phyloP scores from a whole-genome alignment of 371 early-diverging fungal genomes.

The Dichotomocladium elegans region DNA sequence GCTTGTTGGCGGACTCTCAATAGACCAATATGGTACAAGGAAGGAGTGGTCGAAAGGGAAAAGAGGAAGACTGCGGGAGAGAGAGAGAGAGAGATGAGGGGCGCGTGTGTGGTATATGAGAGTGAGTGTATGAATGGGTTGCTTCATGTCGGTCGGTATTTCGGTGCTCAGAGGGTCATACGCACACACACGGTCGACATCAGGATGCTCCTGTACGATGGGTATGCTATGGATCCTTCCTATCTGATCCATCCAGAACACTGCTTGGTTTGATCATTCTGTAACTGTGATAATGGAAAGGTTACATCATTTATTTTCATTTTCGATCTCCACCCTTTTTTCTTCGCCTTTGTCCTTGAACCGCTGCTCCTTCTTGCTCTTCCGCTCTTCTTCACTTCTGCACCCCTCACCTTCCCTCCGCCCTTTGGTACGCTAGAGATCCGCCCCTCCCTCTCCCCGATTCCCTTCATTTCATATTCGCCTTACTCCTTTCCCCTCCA shows the following conservation, averaged over 20 bases:
- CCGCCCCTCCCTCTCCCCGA: not conserved
- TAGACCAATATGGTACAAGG: no score
- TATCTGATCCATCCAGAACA: no score
- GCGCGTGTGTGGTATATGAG: no score
- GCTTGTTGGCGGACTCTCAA: no score
- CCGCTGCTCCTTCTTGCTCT: not conserved
- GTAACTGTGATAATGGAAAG: no score
- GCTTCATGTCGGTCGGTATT: not conserved
- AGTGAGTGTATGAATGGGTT: not conserved
- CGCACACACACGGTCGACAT: not conserved
- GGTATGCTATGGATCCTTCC: no score
- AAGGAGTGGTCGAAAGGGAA: no score
- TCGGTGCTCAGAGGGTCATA: not conserved
- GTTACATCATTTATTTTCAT: no score
- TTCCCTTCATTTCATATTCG: not conserved
- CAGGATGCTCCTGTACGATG: not conserved
- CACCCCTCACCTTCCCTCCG: not conserved
- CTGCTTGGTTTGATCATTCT: no score
- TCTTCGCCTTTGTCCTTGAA: conserved; percentile 2
- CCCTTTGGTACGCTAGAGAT: not conserved
- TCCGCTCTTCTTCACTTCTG: not conserved
- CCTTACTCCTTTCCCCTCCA: not conserved
- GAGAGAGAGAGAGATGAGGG: no score
- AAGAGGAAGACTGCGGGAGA: no score
- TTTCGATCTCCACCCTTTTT: conserved; percentile 4